A percentile compares a stretch with the other conserved stretches of the same genome.
phyloP scores from a whole-genome alignment of 2,329 filamentous ascomycete species.

The Verticillium zaregamsianum region DNA sequence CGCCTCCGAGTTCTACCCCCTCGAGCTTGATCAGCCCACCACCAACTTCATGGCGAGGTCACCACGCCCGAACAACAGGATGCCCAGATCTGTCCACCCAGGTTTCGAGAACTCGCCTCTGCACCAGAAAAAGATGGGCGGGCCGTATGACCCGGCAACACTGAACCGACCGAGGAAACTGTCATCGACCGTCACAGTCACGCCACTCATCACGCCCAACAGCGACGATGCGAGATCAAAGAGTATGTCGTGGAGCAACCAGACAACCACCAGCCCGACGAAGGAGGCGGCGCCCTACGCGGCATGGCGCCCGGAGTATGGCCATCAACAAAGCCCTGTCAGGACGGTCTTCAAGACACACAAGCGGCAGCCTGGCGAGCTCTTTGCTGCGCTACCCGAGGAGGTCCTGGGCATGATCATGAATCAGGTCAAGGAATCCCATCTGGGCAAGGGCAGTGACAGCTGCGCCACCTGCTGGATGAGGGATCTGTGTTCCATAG shows the following conservation, averaged over 20 bases:
- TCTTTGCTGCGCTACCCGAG: constrained; percentile 52
- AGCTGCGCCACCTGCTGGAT: constrained; percentile 64
- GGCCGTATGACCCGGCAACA: constrained; percentile 1
- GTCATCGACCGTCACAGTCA: constrained; percentile 21
- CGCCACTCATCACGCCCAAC: constrained; percentile 22
- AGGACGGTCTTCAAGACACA: constrained; percentile 12
- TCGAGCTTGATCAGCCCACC: constrained; percentile 6
- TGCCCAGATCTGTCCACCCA: not conserved
- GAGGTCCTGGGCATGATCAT: constrained; percentile 57
- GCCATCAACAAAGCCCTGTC: constrained; percentile 14
- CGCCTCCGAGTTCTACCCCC: constrained; percentile 8
- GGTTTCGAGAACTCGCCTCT: not conserved
- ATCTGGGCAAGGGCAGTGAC: constrained; percentile 40
- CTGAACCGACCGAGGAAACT: constrained; percentile 33
- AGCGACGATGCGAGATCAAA: constrained; percentile 20
- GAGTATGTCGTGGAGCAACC: constrained; percentile 28
- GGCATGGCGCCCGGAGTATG: constrained; percentile 20
- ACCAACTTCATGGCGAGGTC: constrained; percentile 2
- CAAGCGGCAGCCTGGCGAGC: constrained; percentile 40
- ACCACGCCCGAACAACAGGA: not conserved
- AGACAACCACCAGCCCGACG: constrained; percentile 33
- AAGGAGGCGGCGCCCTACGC: constrained; percentile 24
- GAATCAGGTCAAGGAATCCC: constrained; percentile 45
- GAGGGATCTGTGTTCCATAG: constrained; percentile 52
- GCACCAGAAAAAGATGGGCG: not conserved